These are phyloP conservation scores for Leersia perrieri DNA, from an alignment of 176 grass and related monocot species.

Conservation along the genomic window DNA sequence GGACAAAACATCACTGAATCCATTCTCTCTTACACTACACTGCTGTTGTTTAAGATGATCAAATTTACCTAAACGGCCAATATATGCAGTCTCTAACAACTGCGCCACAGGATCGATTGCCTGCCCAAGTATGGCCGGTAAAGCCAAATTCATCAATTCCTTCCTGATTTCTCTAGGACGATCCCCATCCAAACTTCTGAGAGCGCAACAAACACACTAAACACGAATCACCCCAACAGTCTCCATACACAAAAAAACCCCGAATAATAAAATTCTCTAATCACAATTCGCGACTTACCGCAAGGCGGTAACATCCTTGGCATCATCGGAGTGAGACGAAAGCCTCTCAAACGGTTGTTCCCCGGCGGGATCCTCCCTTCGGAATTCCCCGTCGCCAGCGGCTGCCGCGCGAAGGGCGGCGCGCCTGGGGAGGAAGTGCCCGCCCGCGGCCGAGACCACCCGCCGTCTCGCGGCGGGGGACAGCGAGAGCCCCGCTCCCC, in stretches of 20 bases:
- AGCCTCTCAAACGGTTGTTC: background rate
- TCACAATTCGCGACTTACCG: slow-evolving; percentile 27
- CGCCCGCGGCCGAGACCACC: slow-evolving; percentile 18
- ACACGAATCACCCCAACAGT: background rate
- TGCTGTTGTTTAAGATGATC: background rate
- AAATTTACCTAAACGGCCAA: slow-evolving; percentile 67
- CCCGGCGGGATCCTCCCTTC: slow-evolving; percentile 26
- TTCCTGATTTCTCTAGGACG: slow-evolving; percentile 40
- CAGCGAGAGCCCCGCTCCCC: slow-evolving; percentile 13
- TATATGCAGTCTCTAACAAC: slow-evolving; percentile 69
- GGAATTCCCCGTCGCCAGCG: slow-evolving; percentile 1
- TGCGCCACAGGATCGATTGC: slow-evolving; percentile 65
- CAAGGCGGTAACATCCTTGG: background rate
- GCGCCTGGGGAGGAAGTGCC: slow-evolving; percentile 45
- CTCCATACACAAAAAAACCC: background rate
- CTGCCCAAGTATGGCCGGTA: slow-evolving; percentile 66
- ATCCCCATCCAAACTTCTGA: slow-evolving; percentile 49
- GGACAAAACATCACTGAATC: background rate
- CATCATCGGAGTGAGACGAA: background rate
- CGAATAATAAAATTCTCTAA: background rate
- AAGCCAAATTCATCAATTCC: slow-evolving; percentile 51
- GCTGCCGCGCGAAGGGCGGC: slow-evolving; percentile 21
- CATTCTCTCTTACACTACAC: background rate
- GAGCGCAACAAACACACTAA: background rate
- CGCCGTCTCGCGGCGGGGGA: slow-evolving; percentile 6